phyloP scores from a whole-genome alignment of 2,329 filamentous ascomycete genomes.

The Fusarium buharicum region DNA sequence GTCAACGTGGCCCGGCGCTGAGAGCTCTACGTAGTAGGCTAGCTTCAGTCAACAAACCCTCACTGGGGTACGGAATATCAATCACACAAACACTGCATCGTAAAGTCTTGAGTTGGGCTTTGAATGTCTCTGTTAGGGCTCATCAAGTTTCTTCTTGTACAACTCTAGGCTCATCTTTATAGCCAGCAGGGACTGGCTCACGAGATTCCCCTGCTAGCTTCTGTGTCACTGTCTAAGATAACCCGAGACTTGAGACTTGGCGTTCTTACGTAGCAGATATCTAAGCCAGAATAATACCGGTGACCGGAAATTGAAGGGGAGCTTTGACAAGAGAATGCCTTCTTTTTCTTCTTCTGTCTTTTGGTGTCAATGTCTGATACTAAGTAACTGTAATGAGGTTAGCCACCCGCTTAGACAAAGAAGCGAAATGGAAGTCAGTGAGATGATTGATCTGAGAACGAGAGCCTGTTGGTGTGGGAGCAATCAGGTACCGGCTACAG shows the following conservation, averaged over 20 bases:
- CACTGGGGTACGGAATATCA: not conserved
- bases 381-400: constrained; percentile 16
- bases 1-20: constrained; percentile 31
- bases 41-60: constrained; percentile 18
- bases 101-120: not conserved
- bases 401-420: constrained; percentile 31
- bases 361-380: constrained; percentile 1
- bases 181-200: constrained; percentile 25
- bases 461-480: constrained; percentile 37
- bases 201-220: not conserved
- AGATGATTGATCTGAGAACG: constrained; percentile 27
- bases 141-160: constrained; percentile 12
- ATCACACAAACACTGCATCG: constrained; percentile 24
- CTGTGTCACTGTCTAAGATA: constrained; percentile 19
- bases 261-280: constrained; percentile 12
- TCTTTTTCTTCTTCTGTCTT: not conserved
- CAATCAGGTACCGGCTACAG: constrained; percentile 45
- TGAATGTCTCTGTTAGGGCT: constrained; percentile 17
- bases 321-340: not conserved
- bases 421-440: constrained; percentile 37
- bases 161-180: constrained; percentile 13
- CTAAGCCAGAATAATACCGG: constrained; percentile 11
- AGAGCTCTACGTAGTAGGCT: constrained; percentile 2
- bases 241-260: constrained; percentile 31
- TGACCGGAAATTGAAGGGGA: constrained; percentile 19